phyloP scores from a whole-genome alignment of 345 rosid genomes.

The Turritis glabra region DNA sequence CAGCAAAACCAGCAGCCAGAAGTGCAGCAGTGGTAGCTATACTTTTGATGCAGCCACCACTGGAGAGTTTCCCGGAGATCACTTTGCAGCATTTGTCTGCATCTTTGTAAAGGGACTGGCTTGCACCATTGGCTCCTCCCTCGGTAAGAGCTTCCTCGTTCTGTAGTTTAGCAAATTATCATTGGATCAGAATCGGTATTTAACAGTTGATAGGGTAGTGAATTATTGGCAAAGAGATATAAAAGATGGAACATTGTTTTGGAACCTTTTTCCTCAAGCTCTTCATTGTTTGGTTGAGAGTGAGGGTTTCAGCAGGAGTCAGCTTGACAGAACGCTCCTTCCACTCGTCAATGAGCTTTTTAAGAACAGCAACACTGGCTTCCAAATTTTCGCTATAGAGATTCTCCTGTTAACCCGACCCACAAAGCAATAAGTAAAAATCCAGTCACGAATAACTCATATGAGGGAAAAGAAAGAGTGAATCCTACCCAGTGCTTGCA shows the following conservation, averaged over 20 bases:
- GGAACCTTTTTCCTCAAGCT: constrained; percentile 59
- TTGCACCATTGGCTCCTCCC: constrained; percentile 40
- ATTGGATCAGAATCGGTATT: neutral
- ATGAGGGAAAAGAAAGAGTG: constrained; percentile 7
- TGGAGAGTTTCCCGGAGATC: constrained; percentile 46
- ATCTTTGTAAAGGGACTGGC: constrained; percentile 41
- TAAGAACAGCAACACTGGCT: constrained; percentile 58
- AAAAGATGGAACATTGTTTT: neutral
- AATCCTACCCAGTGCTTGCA: constrained; percentile 69
- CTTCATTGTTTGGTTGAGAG: constrained; percentile 50
- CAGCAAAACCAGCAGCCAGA: constrained; percentile 47
- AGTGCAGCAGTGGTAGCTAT: constrained; percentile 42
- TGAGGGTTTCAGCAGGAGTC: constrained; percentile 45
- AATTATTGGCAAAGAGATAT: neutral
- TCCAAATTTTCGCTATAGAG: constrained; percentile 57
- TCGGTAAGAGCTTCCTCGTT: constrained; percentile 55
- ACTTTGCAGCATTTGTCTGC: constrained; percentile 60
- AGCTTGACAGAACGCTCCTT: constrained; percentile 50
- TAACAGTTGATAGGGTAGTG: neutral
- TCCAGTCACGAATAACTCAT: neutral
- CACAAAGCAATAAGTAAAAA: constrained; percentile 12
- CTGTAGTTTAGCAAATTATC: constrained; percentile 37
- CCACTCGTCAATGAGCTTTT: constrained; percentile 57
- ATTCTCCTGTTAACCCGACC: constrained; percentile 50
- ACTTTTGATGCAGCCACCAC: constrained; percentile 49